phyloP scores from a whole-genome alignment of 257 asterid genomes.

The Haberlea rhodopensis region DNA sequence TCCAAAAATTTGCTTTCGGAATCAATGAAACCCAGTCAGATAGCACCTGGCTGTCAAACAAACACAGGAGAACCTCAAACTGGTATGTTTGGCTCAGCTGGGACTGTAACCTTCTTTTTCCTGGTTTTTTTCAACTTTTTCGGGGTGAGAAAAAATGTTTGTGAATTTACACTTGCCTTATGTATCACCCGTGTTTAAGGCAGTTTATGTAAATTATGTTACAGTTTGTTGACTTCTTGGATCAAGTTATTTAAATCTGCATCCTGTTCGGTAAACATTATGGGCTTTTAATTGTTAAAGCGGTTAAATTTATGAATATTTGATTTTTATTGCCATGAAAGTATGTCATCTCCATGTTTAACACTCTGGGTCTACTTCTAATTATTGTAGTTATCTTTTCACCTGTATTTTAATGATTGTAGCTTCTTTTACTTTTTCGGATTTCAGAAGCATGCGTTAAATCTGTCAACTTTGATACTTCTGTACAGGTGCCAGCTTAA shows the following conservation, averaged over 20 bases:
- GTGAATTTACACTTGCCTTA: conserved; percentile 14
- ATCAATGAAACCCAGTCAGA: conserved; percentile 13
- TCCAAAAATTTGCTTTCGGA: conserved; percentile 32
- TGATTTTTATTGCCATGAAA: conserved; percentile 6
- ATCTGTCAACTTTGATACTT: conserved; percentile 18
- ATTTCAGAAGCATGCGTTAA: conserved; percentile 5
- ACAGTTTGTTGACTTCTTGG: not conserved
- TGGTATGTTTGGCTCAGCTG: conserved; percentile 35
- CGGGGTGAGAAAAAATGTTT: conserved; percentile 5
- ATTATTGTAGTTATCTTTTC: not conserved
- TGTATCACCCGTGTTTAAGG: conserved; percentile 7
- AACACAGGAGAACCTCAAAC: conserved; percentile 31
- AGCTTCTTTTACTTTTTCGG: not conserved
- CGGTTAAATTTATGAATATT: not conserved
- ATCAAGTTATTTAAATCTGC: not conserved
- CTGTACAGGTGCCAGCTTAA: conserved; percentile 36
- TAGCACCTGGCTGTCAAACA: conserved; percentile 28
- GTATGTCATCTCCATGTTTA: not conserved
- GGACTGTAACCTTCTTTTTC: conserved; percentile 4
- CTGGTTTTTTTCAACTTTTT: not conserved
- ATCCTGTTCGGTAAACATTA: conserved; percentile 18
- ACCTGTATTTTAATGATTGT: not conserved
- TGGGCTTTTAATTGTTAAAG: not conserved
- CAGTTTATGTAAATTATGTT: conserved; percentile 12
- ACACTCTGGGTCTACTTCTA: not conserved